phyloP scores from a whole-genome alignment of 306 rosid species.

The Inga leiocalycina region DNA sequence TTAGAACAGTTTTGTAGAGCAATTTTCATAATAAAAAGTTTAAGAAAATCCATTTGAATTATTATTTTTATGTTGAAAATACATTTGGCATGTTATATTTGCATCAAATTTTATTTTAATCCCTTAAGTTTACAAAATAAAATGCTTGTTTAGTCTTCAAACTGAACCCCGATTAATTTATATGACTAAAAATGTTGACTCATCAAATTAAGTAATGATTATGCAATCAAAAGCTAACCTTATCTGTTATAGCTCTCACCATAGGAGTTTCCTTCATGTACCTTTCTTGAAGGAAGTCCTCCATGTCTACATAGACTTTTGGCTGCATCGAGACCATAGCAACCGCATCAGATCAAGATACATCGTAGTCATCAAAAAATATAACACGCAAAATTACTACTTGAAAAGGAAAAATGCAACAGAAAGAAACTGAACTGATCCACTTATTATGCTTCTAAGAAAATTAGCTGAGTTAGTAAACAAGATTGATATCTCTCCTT shows the following conservation, averaged over 20 bases:
- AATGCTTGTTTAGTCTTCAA: too few species aligned
- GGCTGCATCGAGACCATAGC: conserved; percentile 53
- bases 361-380: neutral
- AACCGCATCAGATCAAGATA: conserved; percentile 26
- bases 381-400: neutral
- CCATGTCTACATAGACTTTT: conserved; percentile 61
- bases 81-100: too few species aligned
- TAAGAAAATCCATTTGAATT: too few species aligned
- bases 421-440: conserved; percentile 14
- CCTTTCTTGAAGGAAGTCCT: conserved; percentile 59
- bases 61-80: too few species aligned
- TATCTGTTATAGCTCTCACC: neutral
- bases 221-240: too few species aligned
- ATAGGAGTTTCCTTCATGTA: neutral
- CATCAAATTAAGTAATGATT: too few species aligned
- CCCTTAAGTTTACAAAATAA: too few species aligned
- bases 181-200: too few species aligned
- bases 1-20: too few species aligned
- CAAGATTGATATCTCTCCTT: neutral
- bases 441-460: neutral
- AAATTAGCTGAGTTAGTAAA: neutral
- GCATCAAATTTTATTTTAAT: too few species aligned
- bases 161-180: too few species aligned
- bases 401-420: neutral
- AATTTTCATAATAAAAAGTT: too few species aligned